These are phyloP conservation scores for Uromyces viciae-fabae DNA, from an alignment of 1,284 basidiomycete genomes.

Conservation along the genomic window DNA sequence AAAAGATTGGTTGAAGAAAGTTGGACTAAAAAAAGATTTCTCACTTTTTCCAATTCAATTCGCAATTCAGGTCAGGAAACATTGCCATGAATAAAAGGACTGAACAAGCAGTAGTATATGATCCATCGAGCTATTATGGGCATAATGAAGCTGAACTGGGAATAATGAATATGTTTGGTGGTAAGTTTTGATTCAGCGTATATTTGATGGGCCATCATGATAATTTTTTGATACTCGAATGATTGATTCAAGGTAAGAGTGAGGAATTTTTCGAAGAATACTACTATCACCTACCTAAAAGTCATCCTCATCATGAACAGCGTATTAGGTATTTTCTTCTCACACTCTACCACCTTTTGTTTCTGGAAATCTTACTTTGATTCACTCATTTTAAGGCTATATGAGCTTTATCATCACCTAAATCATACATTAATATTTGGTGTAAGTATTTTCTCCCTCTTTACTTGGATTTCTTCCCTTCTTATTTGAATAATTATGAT, in stretches of 20 bases:
- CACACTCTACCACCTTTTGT: not conserved
- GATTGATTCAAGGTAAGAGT: conserved; percentile 61
- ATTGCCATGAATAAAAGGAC: conserved; percentile 63
- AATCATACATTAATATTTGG: conserved; percentile 61
- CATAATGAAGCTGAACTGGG: conserved; percentile 82
- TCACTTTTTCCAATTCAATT: not conserved
- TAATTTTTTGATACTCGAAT: not conserved
- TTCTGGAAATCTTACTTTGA: not conserved
- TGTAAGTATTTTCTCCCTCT: conserved; percentile 12
- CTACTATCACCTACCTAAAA: conserved; percentile 66
- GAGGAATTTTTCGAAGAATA: conserved; percentile 69
- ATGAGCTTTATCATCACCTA: conserved; percentile 80
- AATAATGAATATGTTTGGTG: conserved; percentile 78
- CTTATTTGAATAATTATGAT: not conserved
- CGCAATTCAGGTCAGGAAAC: conserved; percentile 64
- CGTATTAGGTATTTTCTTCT: conserved; percentile 59
- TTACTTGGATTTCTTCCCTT: not conserved
- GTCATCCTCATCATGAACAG: conserved; percentile 69
- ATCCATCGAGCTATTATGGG: conserved; percentile 76
- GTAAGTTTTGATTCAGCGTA: not conserved
- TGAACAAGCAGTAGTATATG: conserved; percentile 69
- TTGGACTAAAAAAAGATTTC: conserved; percentile 21
- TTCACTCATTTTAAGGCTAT: conserved; percentile 57
- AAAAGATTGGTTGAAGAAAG: too few species aligned
- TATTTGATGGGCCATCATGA: not conserved